Evolutionary conservation across 257 asterid genomes (phyloP), one percentile per base, ranked within the genome.

Genomic region (Lithospermum erythrorhizon): DNA sequence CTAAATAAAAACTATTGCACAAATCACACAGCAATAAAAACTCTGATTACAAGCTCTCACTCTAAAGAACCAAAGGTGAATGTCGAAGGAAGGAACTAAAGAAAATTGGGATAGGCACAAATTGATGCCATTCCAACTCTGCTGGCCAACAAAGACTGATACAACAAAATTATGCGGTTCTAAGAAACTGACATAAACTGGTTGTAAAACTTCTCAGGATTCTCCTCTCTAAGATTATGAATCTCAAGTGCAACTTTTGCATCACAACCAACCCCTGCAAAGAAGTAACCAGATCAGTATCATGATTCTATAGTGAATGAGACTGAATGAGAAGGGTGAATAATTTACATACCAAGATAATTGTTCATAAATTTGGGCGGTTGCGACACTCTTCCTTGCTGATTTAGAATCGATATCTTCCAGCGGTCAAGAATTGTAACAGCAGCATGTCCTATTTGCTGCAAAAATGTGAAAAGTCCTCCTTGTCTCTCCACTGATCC

Each of bases 401-500:
- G 95, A 70, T 76, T 77, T 73, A 78, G 58, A 75, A 89, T 58
- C 27, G 95, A 74, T 62, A 93, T 79, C 70, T 89, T 83, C 99
- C 99, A 93, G 24, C 99, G 82, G 67, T 93, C 99, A 72, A 93
- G 99, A 67, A 93, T 85, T 56, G 99, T 89, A 62, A 93, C 97
- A 18, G 99, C 99, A 56, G 99, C 97, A 72, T 93, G 88, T 76
- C 89, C 99, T 61, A 93, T 79, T 75, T 93, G 82, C 66, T 86
- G 82, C 75, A 93, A 65, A 66, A 93, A 79, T 23, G 95, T 84
- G 79, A 77, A 89, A 32, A 93, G 85, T 65, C 99, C 99, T 49
- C 99, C 99, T 76, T 86, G 97, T 81, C 99, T 93, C 81, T 93
- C 91, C 68, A 93, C 96, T 11, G 96, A 87, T 21, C 99, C 97